A percentile compares a stretch with the other conserved stretches of the same genome.
Evolutionary conservation across 768 basidiomycete species (phyloP).

Genomic region (Podaxis sp.): DNA sequence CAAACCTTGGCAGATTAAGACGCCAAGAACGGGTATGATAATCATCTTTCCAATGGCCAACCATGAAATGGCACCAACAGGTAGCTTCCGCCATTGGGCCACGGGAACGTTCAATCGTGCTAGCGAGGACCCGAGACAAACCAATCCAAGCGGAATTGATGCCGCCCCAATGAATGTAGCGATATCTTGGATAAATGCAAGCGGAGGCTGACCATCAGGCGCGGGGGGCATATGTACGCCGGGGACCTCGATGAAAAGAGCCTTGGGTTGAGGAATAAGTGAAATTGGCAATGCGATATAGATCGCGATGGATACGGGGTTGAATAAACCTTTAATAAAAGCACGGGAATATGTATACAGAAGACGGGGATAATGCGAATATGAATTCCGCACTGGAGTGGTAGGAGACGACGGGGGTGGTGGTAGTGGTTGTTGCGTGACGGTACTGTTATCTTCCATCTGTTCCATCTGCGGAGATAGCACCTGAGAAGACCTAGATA

Average conservation of each 20-base stretch:
- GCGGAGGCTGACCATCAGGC: slow-evolving; percentile 68
- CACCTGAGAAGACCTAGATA: not conserved
- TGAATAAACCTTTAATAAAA: slow-evolving; percentile 39
- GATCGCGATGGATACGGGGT: slow-evolving; percentile 54
- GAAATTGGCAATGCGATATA: slow-evolving; percentile 55
- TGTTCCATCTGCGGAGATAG: not conserved
- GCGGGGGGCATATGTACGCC: slow-evolving; percentile 45
- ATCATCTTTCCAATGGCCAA: slow-evolving; percentile 57
- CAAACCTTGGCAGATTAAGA: slow-evolving; percentile 54
- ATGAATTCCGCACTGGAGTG: not conserved
- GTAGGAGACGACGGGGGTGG: not conserved
- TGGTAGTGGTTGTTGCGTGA: not conserved
- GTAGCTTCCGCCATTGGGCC: slow-evolving; percentile 40
- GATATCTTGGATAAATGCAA: slow-evolving; percentile 59
- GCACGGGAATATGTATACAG: slow-evolving; percentile 5
- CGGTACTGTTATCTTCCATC: not conserved
- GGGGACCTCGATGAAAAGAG: slow-evolving; percentile 52
- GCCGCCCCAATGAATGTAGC: slow-evolving; percentile 60
- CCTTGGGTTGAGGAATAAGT: slow-evolving; percentile 56
- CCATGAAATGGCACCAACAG: slow-evolving; percentile 50
- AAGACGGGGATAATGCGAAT: not conserved
- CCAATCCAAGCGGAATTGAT: slow-evolving; percentile 61
- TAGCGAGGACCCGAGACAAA: slow-evolving; percentile 62
- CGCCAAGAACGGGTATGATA: slow-evolving; percentile 60
- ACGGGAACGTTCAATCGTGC: slow-evolving; percentile 56